phyloP scores from a whole-genome alignment of 192 early-diverging fungal species.

The Podila horticola region DNA sequence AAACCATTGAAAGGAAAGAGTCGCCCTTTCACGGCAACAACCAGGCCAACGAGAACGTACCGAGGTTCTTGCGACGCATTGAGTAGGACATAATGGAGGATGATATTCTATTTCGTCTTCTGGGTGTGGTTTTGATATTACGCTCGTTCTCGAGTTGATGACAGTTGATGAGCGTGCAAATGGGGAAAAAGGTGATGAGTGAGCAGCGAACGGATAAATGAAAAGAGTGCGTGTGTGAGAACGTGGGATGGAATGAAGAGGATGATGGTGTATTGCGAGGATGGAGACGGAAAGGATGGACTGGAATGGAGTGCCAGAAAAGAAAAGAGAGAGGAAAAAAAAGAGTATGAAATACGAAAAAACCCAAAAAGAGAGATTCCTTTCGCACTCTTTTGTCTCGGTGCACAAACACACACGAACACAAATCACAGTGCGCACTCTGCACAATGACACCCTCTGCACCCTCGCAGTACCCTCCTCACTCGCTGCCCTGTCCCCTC shows the following conservation, averaged over 20 bases:
- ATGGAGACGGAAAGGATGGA: background rate
- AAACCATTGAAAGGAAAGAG: too few species aligned
- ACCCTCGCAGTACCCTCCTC: too few species aligned
- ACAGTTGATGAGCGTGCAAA: background rate
- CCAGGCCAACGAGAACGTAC: constrained; percentile 9
- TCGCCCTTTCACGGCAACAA: background rate
- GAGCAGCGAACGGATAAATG: background rate
- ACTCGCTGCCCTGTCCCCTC: too few species aligned
- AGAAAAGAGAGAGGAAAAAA: constrained; percentile 7
- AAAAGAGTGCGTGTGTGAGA: background rate
- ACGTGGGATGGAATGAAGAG: background rate
- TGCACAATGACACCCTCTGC: too few species aligned
- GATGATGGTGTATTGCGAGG: background rate
- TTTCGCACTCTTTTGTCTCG: too few species aligned
- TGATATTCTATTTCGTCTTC: background rate
- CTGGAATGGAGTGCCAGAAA: background rate
- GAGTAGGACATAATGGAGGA: constrained; percentile 33
- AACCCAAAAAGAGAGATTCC: background rate
- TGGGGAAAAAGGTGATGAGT: background rate
- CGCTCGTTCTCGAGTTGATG: background rate
- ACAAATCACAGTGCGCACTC: too few species aligned
- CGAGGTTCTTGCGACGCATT: constrained; percentile 50
- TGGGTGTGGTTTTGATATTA: background rate
- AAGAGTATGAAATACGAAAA: constrained; percentile 5
- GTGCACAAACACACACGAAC: too few species aligned